Base-by-base conservation (phyloP, 75 land plant species). In the Pinus taeda region DNA sequence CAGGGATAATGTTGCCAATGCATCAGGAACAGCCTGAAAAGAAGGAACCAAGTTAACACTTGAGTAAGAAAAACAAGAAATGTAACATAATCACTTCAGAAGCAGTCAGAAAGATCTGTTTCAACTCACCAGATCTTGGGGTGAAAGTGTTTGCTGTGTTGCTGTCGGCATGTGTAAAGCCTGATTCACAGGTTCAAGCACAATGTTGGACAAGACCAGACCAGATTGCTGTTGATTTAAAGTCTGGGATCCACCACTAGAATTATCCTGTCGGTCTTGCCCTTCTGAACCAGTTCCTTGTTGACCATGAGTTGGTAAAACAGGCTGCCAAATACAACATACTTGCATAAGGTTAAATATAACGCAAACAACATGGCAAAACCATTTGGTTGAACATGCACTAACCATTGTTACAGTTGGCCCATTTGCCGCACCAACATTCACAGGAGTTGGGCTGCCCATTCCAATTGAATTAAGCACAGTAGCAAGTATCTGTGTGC, bases 11-110 rank as follows among this genome's bases (percentile, higher is more conserved):
- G 99, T 97, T 74, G 81, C 80, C 76, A 97, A 74, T 76, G 98
- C 91, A 89, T 95, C 93, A 72, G 99, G 96, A 80, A 94, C 85
- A 45, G 91, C 94, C 99, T 97, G 88, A 77, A 84, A 79, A 65
- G 56, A 72, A 7, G 17, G 8, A n/a, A 5, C 36, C 7, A 36
- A 11, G 65, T 45, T 42, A 49, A 76, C 21, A 57, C 36, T 30
- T 15, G 56, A 49, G 36, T n/a, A 29, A n/a, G 4, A 60, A 70
- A 53, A 55, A 62, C 45, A 17, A 77, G 56, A 72, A 65, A 65
- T 49, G 75, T 58, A 71, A 4, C 57, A 15, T 29, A 56, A 71
- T 49, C 1, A 74, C 55, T 13, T 30, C 39, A 15, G 12, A 45
- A 60, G 37, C 36, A 57, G 18, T 17, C 69, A 83, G 81, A 69